These are phyloP conservation scores for Strobilomyces dryophilus DNA, from an alignment of 768 basidiomycete genomes.

Conservation along the genomic window DNA sequence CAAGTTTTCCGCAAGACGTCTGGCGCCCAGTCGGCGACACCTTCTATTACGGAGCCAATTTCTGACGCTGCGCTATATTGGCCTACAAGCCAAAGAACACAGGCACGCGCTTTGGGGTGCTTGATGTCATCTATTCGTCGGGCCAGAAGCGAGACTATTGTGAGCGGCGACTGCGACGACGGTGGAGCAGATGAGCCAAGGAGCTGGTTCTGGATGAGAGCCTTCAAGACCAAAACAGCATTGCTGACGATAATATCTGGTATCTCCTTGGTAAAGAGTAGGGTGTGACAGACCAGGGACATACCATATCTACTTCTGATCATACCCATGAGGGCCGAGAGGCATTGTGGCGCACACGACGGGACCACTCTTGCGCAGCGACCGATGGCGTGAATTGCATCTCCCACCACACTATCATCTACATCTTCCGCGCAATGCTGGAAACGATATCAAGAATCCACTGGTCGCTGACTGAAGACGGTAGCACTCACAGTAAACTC, in stretches of 20 bases:
- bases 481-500: conserved; percentile 73
- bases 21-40: conserved; percentile 76
- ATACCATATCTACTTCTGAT: conserved; percentile 73
- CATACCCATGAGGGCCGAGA: conserved; percentile 72
- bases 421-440: conserved; percentile 83
- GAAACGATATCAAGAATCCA: not conserved
- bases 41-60: conserved; percentile 39
- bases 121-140: conserved; percentile 73
- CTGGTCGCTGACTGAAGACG: not conserved
- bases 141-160: conserved; percentile 78
- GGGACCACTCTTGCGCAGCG: conserved; percentile 66
- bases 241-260: conserved; percentile 76
- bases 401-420: conserved; percentile 66
- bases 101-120: conserved; percentile 79
- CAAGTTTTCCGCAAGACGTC: conserved; percentile 82
- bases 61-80: conserved; percentile 62
- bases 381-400: conserved; percentile 77
- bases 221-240: conserved; percentile 82
- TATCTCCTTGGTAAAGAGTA: conserved; percentile 3
- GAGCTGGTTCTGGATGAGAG: conserved; percentile 71
- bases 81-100: conserved; percentile 90
- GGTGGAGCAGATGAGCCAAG: conserved; percentile 29
- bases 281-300: conserved; percentile 17
- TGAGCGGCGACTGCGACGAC: conserved; percentile 41
- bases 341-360: conserved; percentile 64